phyloP scores from a whole-genome alignment of 768 basidiomycete species.

The Macrolepiota dolichaula region DNA sequence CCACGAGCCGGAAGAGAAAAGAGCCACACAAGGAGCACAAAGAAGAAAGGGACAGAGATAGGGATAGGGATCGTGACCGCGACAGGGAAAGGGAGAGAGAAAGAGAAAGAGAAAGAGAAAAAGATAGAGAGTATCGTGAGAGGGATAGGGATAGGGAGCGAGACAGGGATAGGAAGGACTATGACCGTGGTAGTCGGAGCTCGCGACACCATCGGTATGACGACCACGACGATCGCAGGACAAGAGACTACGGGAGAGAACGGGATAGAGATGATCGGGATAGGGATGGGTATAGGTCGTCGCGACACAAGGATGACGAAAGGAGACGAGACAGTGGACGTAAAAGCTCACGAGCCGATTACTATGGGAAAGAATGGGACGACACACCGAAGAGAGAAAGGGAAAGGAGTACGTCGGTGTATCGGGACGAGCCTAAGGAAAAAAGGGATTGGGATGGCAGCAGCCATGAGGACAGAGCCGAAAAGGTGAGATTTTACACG shows the following conservation, averaged over 20 bases:
- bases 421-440: conserved; percentile 48
- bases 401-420: conserved; percentile 32
- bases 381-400: conserved; percentile 38
- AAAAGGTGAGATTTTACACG: conserved; percentile 50
- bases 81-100: conserved; percentile 39
- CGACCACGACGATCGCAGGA: conserved; percentile 43
- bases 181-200: conserved; percentile 35
- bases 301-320: conserved; percentile 50
- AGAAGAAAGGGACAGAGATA: conserved; percentile 43
- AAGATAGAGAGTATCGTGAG: conserved; percentile 28
- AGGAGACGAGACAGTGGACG: conserved; percentile 42
- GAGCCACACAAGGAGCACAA: conserved; percentile 57
- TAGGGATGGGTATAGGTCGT: conserved; percentile 38
- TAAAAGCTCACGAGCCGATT: conserved; percentile 32
- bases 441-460: conserved; percentile 53
- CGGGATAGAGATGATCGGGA: conserved; percentile 36
- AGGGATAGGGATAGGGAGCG: conserved; percentile 31
- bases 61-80: conserved; percentile 37
- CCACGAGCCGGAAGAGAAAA: conserved; percentile 77
- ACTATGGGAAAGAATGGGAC: conserved; percentile 42
- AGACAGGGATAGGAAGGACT: conserved; percentile 32
- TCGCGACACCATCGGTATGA: conserved; percentile 49
- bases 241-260: conserved; percentile 37
- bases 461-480: conserved; percentile 51
- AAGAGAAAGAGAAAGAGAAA: conserved; percentile 32